Evolutionary conservation across 169 alveolate genomes (phyloP), one percentile per base, ranked within the genome.

Genomic region (Toxoplasma gondii): DNA sequence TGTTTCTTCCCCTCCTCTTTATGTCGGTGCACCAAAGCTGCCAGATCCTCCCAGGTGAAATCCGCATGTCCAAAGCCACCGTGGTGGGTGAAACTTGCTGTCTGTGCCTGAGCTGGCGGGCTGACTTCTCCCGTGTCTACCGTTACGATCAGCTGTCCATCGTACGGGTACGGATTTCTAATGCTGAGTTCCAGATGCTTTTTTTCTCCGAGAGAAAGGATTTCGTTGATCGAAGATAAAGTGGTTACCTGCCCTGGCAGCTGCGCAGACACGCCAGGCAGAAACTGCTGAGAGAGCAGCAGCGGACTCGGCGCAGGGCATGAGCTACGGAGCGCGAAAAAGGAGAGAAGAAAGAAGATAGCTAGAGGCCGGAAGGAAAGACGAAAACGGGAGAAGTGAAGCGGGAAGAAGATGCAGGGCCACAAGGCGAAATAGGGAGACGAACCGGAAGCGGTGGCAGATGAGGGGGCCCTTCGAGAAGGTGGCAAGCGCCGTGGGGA

Each of bases 151-250:
- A 82, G 27, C 67, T 82, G 90, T 17, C 53, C 90, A 22, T 82
- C 90, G 90, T 82, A 43, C 34, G 90, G 90, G 39, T 82, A 82
- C 36, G 67, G 67, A 24, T 82, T 82, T 31, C 41, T 16, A 7
- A 82, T 36, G 69, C 67, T 36, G 16, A 82, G 17, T 31, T 39
- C 34, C 31, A 82, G 16, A 5, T 4, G 31, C 64, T 82, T 82
- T 49, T 12, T 82, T 49, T 82, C 90, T 44, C 90, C 90, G 36
- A 82, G 69, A 43, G 90, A 22, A 16, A 82, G 64, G 9, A 82
- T 43, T 31, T 82, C 90, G 10, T 41, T 43, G 54, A 82, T 49
- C 4, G 90, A 9, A 43, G 90, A 43, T 16, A 82, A 41, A 36
- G 38, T 81, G 44, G 90, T 39, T 22, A 82, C 64, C 31, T 16